Evolutionary conservation across 176 grass and related monocot genomes (phyloP).

Genomic region (Tillandsia fasciculata): DNA sequence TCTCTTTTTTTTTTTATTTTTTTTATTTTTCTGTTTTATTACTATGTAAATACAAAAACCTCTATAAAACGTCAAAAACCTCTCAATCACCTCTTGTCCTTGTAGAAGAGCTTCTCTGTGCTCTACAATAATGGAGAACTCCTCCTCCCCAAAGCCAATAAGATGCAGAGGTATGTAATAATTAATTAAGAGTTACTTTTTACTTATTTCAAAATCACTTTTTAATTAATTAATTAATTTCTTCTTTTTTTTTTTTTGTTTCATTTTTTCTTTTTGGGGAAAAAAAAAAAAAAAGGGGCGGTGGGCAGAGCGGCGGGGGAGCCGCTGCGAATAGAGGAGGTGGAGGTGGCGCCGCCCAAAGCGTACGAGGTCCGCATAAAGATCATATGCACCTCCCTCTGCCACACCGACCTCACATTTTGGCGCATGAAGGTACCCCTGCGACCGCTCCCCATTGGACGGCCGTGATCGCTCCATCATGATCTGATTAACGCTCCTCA

Average conservation of each 20-base stretch:
- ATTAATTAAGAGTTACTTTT: background rate
- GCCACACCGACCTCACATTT: constrained; percentile 52
- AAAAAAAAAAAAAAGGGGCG: constrained; percentile 33
- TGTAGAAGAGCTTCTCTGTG: background rate
- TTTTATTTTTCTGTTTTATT: too few relatives aligned
- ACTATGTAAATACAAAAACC: too few relatives aligned
- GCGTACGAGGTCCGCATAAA: constrained; percentile 54
- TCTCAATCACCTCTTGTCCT: background rate
- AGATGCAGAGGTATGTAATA: background rate
- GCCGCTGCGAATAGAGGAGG: constrained; percentile 60
- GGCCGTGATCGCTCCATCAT: background rate
- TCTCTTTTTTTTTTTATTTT: too few relatives aligned
- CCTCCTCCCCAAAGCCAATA: background rate
- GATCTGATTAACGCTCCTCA: background rate
- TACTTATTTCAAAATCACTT: background rate
- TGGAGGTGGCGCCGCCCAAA: constrained; percentile 61
- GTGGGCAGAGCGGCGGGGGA: constrained; percentile 45
- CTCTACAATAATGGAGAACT: background rate
- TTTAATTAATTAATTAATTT: background rate
- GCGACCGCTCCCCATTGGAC: too few relatives aligned
- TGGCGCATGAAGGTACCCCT: constrained; percentile 39
- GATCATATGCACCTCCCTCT: constrained; percentile 62
- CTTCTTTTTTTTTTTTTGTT: background rate
- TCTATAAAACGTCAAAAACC: background rate
- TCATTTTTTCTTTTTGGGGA: background rate